Conservation (phyloP, 495 filamentous ascomycete genomes). For the Penicillium taxi region DNA sequence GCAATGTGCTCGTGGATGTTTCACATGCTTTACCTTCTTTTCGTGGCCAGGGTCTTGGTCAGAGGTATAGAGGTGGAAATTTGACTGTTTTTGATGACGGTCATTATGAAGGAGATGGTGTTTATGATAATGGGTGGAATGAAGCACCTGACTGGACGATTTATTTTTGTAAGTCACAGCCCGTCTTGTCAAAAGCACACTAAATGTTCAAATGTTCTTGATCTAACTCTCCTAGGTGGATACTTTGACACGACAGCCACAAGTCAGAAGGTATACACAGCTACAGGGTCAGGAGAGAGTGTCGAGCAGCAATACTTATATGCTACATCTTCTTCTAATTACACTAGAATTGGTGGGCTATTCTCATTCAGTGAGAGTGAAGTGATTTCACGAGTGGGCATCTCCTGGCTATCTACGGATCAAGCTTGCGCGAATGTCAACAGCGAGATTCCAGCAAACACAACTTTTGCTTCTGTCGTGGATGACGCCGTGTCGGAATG, state of each 20-base stretch:
- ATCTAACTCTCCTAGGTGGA: constrained; percentile 31
- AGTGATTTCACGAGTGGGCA: constrained; percentile 58
- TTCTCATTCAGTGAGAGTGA: constrained; percentile 28
- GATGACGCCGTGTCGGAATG: constrained; percentile 43
- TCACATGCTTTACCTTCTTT: constrained; percentile 62
- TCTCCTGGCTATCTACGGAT: constrained; percentile 59
- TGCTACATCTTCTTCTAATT: constrained; percentile 21
- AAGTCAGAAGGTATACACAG: constrained; percentile 25
- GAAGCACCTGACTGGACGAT: constrained; percentile 53
- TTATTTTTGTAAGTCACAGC: constrained; percentile 52
- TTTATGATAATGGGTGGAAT: constrained; percentile 61
- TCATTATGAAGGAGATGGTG: constrained; percentile 56
- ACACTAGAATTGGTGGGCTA: constrained; percentile 26
- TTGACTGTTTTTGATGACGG: constrained; percentile 45
- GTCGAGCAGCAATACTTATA: constrained; percentile 19
- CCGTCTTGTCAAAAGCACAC: no score
- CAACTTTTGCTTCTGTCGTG: constrained; percentile 41
- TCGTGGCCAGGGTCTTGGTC: constrained; percentile 50
- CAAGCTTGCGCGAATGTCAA: constrained; percentile 55
- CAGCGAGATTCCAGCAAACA: constrained; percentile 47
- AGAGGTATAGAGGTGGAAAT: constrained; percentile 59
- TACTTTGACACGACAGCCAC: constrained; percentile 45
- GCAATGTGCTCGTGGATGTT: constrained; percentile 58
- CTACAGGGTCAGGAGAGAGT: constrained; percentile 21
- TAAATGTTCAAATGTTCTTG: no score